These are phyloP conservation scores for Epichloe elymi DNA, from an alignment of 2,329 filamentous ascomycete genomes.

Conservation along the genomic window DNA sequence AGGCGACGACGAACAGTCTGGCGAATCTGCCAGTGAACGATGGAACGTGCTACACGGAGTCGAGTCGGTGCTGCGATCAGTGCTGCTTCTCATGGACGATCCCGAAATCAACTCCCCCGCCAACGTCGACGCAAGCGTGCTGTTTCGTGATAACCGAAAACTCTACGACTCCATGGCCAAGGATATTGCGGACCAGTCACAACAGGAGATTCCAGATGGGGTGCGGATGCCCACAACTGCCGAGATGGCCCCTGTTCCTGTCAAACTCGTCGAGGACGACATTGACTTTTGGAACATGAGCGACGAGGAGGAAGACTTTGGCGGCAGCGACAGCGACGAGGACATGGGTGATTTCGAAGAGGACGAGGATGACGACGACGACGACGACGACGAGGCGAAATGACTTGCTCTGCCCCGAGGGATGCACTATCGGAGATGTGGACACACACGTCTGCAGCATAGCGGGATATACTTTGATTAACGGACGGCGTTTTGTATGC, in stretches of 20 bases:
- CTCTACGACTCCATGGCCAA: conserved; percentile 58
- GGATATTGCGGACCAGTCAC: conserved; percentile 58
- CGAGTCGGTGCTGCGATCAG: conserved; percentile 86
- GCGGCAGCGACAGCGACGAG: conserved; percentile 57
- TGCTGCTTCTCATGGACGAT: conserved; percentile 83
- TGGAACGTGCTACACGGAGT: conserved; percentile 92
- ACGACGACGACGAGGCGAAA: conserved; percentile 1
- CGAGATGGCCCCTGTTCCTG: conserved; percentile 45
- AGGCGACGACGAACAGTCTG: conserved; percentile 85
- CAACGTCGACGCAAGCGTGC: conserved; percentile 84
- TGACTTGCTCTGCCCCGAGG: not conserved
- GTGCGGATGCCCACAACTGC: conserved; percentile 72
- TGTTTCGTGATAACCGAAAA: conserved; percentile 61
- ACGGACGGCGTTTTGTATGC: not conserved
- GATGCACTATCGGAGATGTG: not conserved
- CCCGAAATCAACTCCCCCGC: conserved; percentile 92
- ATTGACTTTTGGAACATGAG: conserved; percentile 73
- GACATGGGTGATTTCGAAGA: conserved; percentile 48
- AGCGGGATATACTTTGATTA: conserved; percentile 3
- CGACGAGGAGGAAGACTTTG: conserved; percentile 66
- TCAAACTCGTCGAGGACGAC: conserved; percentile 51
- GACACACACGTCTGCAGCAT: conserved; percentile 1
- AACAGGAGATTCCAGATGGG: conserved; percentile 64
- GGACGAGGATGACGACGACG: conserved; percentile 33
- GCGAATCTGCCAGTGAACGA: conserved; percentile 77